Base-by-base conservation (phyloP, 2,329 filamentous ascomycete genomes). In the Paradendryphiella salina region DNA sequence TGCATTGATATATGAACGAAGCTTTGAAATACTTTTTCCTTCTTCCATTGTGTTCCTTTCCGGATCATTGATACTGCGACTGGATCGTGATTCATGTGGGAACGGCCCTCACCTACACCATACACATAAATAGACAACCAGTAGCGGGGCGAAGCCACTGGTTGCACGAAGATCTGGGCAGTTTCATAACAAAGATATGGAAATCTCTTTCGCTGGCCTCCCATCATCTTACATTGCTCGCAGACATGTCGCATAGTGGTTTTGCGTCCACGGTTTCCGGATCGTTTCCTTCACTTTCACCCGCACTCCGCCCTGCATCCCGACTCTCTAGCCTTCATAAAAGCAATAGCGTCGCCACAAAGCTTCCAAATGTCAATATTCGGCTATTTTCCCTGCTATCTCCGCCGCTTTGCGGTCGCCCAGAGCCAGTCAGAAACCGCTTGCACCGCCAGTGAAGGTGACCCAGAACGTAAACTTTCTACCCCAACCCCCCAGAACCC, bases 371-470 rank as follows among this genome's bases (percentile, higher is more conserved):
- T 1, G 15, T 1, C 31, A 14, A 2, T 6, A 8, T 21, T 15
- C 1, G 13, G 8, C 23, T 42, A 37, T 32, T 37, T 18, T 33
- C 1, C 13, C 28, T 32, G 32, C 17, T 31, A 33, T 52, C 44
- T 33, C 36, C 28, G 31, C 41, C 11, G 8, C 17, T 29, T 35
- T 45, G 26, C 14, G 11, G 15, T n/a, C 21, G 17, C 33, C 11
- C 26, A 13, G n/a, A 26, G 29, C 32, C 37, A 46, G 41, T 29
- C 28, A 29, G 7, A 15, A 8, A 6, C 10, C 21, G 2, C 8
- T 21, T 32, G 26, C 28, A 20, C 26, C 13, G 42, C 13, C 32
- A 31, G 51, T 51, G 46, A 51, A 50, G 33, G 41, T 15, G 26
- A 42, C 23, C 29, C 36, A 29, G 41, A 36, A 40, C 43, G 26